A percentile compares a stretch with the other conserved stretches of the same genome.
Evolutionary conservation across 257 asterid genomes (phyloP).

Genomic region (Ajuga chamaepitys): DNA sequence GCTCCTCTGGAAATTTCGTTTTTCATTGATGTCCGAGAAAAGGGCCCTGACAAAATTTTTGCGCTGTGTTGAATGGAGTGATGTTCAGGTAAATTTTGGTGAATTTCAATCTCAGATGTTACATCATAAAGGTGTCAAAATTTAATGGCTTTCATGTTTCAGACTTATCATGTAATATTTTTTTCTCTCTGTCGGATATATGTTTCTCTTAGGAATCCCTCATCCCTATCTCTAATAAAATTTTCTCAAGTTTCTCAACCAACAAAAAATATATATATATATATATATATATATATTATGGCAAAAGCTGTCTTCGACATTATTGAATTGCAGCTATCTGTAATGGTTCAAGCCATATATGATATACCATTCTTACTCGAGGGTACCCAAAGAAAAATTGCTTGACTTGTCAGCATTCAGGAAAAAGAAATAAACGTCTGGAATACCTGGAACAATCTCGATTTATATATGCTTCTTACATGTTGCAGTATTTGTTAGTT

Average conservation of each 20-base stretch:
- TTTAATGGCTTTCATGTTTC: too few species aligned
- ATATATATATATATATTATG: background rate
- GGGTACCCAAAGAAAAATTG: background rate
- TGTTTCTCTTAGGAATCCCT: too few species aligned
- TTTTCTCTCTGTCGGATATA: too few species aligned
- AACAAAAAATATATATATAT: too few species aligned
- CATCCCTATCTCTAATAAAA: too few species aligned
- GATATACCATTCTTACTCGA: background rate
- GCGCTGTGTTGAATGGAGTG: slow-evolving; percentile 99
- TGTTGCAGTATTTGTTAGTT: background rate
- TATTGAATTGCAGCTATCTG: background rate
- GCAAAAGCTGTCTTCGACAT: background rate
- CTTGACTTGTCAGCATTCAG: slow-evolving; percentile 1
- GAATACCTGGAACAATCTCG: background rate
- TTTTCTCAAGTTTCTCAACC: too few species aligned
- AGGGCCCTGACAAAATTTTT: slow-evolving; percentile 88
- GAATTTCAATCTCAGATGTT: background rate
- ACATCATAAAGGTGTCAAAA: too few species aligned
- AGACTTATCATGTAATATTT: too few species aligned
- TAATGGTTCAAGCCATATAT: background rate
- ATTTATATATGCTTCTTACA: background rate
- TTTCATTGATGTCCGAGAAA: slow-evolving; percentile 91
- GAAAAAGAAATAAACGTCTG: background rate
- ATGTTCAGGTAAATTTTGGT: slow-evolving; percentile 60
- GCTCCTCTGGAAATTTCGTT: slow-evolving; percentile 95